Conservation (phyloP, 2,329 filamentous ascomycete species). For the Colletotrichum sp. region DNA sequence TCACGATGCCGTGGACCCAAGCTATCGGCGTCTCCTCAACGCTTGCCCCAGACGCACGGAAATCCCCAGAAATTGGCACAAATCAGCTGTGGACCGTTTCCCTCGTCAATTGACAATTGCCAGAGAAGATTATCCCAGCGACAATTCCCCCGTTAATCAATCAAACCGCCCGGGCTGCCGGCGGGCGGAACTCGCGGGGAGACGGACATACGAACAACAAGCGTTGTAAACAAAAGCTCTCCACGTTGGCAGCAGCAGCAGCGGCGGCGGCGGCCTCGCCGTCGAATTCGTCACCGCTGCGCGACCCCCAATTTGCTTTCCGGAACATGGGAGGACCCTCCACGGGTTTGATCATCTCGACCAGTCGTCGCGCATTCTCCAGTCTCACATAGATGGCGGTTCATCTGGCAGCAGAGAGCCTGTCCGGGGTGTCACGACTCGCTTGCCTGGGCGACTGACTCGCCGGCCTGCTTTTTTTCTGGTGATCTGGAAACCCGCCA, state of each 20-base stretch:
- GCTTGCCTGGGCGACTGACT: neutral
- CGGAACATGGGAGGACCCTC: neutral
- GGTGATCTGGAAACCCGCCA: neutral
- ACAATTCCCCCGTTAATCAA: neutral
- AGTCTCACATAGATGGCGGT: neutral
- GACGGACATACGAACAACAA: neutral
- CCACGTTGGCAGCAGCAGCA: neutral
- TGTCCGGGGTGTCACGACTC: neutral
- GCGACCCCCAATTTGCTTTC: neutral
- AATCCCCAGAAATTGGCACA: neutral
- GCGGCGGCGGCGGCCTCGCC: no score
- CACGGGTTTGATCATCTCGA: neutral
- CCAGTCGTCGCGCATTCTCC: neutral
- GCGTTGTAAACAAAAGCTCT: neutral
- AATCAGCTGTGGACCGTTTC: neutral
- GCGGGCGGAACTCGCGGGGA: neutral
- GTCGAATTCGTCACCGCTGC: neutral
- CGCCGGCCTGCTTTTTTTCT: neutral
- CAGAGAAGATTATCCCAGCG: neutral
- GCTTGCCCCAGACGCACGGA: neutral
- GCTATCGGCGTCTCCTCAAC: neutral
- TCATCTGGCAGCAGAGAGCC: neutral
- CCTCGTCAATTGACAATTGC: neutral
- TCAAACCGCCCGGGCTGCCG: neutral
- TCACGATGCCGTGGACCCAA: neutral